These are phyloP conservation scores for Dictyostelium brefeldianum DNA, from an alignment of 78 protist genomes.

Conservation along the genomic window DNA sequence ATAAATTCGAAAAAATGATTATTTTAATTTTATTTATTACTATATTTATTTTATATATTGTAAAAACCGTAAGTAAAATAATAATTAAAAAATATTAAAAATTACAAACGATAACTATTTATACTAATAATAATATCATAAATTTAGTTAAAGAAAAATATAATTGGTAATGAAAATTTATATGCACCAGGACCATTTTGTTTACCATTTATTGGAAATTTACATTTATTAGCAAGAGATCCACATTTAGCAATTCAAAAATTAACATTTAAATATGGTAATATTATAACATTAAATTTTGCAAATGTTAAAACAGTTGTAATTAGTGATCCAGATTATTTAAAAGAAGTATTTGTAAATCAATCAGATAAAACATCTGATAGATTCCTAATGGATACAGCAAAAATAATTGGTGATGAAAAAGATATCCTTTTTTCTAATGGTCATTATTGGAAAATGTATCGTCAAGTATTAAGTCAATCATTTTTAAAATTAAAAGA, in stretches of 20 bases:
- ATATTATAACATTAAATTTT: conserved; percentile 32
- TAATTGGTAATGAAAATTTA: background rate
- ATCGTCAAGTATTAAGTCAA: background rate
- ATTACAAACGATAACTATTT: background rate
- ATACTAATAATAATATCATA: background rate
- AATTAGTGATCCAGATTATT: conserved; percentile 35
- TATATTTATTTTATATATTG: background rate
- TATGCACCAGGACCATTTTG: conserved; percentile 56
- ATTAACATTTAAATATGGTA: conserved; percentile 43
- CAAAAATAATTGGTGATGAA: conserved; percentile 50
- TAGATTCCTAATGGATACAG: conserved; percentile 27
- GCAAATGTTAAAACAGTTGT: conserved; percentile 41
- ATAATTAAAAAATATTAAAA: background rate
- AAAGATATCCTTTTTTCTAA: conserved; percentile 50
- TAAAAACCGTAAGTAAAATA: background rate
- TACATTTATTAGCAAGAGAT: background rate
- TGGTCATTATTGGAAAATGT: conserved; percentile 76
- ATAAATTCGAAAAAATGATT: background rate
- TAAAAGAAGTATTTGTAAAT: conserved; percentile 46
- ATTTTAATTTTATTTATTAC: background rate
- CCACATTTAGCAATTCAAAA: conserved; percentile 54
- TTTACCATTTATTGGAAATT: conserved; percentile 54
- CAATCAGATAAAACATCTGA: conserved; percentile 48
- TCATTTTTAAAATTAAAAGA: conserved; percentile 22
- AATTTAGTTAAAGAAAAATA: background rate